phyloP scores from a whole-genome alignment of 2,329 filamentous ascomycete genomes.

The Arthrobotrys megalospora region DNA sequence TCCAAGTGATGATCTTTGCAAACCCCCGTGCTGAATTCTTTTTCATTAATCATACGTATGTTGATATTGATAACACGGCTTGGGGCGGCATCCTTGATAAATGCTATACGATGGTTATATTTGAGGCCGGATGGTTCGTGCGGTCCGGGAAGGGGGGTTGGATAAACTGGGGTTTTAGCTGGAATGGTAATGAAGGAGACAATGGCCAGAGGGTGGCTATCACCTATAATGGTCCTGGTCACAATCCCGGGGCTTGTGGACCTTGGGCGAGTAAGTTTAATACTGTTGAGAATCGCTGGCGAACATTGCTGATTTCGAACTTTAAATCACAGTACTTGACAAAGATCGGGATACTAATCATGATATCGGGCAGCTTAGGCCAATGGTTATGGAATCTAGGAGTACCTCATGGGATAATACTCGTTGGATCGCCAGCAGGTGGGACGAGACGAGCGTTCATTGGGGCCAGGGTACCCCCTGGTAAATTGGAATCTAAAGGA shows the following conservation, averaged over 20 bases:
- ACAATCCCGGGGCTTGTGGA: neutral
- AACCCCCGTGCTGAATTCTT: neutral
- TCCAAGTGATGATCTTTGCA: neutral
- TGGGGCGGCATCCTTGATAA: neutral
- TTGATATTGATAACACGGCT: slow-evolving; percentile 1
- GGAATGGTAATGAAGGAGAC: neutral
- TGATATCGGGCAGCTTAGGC: neutral
- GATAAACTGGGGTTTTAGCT: neutral
- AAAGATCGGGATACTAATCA: neutral
- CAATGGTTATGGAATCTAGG: neutral
- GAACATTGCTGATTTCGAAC: neutral
- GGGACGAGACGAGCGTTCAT: neutral
- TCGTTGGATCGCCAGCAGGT: neutral
- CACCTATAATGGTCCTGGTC: neutral
- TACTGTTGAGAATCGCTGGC: neutral
- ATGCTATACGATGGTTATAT: neutral
- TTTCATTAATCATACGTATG: neutral
- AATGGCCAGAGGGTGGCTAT: neutral
- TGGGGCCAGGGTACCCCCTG: neutral
- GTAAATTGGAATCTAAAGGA: neutral
- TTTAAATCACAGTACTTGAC: neutral
- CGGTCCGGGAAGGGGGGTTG: neutral
- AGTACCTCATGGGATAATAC: slow-evolving; percentile 2
- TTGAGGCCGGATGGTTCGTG: neutral
- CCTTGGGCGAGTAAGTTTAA: neutral